These are phyloP conservation scores for Chaetomiaceae sp. DNA, from an alignment of 2,329 filamentous ascomycete species.

Conservation along the genomic window DNA sequence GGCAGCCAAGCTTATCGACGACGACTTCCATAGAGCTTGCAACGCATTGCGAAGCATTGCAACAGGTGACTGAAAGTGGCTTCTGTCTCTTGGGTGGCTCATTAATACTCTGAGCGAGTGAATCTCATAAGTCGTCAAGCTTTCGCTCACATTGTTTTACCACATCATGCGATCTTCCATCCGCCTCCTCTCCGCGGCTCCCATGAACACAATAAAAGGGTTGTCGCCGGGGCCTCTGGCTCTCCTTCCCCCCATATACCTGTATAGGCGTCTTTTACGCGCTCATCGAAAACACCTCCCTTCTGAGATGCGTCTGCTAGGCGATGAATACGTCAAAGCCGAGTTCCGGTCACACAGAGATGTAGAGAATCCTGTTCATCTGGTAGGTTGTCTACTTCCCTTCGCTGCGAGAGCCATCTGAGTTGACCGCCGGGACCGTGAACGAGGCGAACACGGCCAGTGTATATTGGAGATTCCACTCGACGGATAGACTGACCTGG, in stretches of 20 bases:
- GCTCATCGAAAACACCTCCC: slow-evolving; percentile 77
- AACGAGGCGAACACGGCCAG: too few species aligned
- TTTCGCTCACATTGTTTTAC: too few species aligned
- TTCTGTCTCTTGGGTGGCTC: too few species aligned
- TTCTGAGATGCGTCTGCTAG: slow-evolving; percentile 68
- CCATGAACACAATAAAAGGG: slow-evolving; percentile 27
- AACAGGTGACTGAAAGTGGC: too few species aligned
- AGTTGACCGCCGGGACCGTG: too few species aligned
- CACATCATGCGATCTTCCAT: slow-evolving; percentile 19
- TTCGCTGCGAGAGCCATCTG: background rate
- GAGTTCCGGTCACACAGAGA: slow-evolving; percentile 82
- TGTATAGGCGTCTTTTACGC: slow-evolving; percentile 83
- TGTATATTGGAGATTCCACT: too few species aligned
- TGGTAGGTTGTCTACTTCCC: slow-evolving; percentile 50
- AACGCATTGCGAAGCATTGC: too few species aligned
- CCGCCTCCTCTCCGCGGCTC: slow-evolving; percentile 35
- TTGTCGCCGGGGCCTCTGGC: slow-evolving; percentile 47
- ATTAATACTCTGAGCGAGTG: too few species aligned
- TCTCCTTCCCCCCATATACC: slow-evolving; percentile 76
- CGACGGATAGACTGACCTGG: background rate
- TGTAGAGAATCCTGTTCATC: slow-evolving; percentile 84
- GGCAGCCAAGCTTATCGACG: too few species aligned
- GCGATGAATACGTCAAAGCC: slow-evolving; percentile 87
- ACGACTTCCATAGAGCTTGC: too few species aligned
- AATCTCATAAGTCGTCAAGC: too few species aligned